Base-by-base conservation (phyloP, 352 stramenopile species). In the Globisporangium parvum region DNA sequence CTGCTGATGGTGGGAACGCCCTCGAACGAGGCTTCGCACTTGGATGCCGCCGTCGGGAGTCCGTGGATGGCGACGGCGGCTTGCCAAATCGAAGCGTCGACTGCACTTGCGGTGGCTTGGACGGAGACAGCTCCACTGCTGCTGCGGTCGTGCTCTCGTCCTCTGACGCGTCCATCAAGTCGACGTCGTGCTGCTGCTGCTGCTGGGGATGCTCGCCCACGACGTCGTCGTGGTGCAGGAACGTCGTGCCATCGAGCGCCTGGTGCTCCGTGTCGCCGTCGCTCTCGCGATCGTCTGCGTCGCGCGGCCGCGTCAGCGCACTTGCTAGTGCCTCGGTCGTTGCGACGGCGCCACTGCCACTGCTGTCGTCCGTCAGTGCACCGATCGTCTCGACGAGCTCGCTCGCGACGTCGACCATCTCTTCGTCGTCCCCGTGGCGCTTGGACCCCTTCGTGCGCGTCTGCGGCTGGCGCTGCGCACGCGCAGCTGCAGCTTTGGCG, bases 341-440 rank as follows among this genome's bases (percentile, higher is more conserved):
- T 12, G 33, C 23, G 24, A 31, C 46, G 8, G 2, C 40, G 40
- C 40, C 18, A 11, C 3, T 20, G 20, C 21, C 37, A 6, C 35
- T 35, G 14, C 8, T 21, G 44, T 63, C 37, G n/a, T n/a, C n/a
- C n/a, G n/a, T n/a, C 17, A 21, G 33, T 20, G 31, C 21, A 20
- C 55, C 51, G 21, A 64, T 60, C 41, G 37, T 52, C 40, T 28
- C 28, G 28, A 65, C 59, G 37, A 65, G 44, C 33, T 65, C 47
- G 26, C 56, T 48, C 31, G 59, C 59, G 50, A 65, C 20, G n/a
- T 60, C 51, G 28, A 60, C 46, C 59, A 65, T 65, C 53, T 65
- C 59, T 51, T 65, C 59, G 21, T 65, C 51, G 6, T 35, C 39
- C 40, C 3, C 17, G 8, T 51, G 28, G 53, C 33, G 48, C 28